Evolutionary conservation across 352 stramenopile genomes (phyloP).

Genomic region (Phytopythium cucurbitacearum): DNA sequence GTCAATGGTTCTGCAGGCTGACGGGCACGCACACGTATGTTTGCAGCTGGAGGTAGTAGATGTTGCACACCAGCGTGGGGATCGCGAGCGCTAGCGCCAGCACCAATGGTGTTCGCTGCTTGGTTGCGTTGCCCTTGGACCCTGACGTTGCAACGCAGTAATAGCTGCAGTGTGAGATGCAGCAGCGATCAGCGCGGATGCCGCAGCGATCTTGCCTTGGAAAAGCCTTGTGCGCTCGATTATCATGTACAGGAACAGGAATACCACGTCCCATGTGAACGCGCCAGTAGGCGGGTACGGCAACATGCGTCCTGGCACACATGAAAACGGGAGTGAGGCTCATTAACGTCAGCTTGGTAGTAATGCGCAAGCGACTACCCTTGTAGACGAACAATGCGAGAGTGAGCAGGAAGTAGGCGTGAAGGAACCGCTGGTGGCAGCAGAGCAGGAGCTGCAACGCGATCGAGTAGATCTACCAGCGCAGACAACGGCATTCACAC

Average conservation of each 20-base stretch:
- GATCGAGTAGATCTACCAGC: conserved; percentile 32
- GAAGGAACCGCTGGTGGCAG: conserved; percentile 62
- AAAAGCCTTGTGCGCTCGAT: conserved; percentile 64
- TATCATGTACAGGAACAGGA: conserved; percentile 55
- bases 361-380: conserved; percentile 14
- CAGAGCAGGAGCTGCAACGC: conserved; percentile 69
- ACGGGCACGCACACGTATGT: conserved; percentile 55
- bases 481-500: conserved; percentile 3
- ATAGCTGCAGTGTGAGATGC: neutral
- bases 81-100: conserved; percentile 49
- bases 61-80: conserved; percentile 56
- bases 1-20: too few relatives aligned
- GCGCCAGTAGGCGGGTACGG: conserved; percentile 41
- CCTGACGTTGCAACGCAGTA: conserved; percentile 13
- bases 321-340: neutral
- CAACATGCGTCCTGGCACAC: conserved; percentile 35
- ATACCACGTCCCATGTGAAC: conserved; percentile 53
- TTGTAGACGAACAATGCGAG: conserved; percentile 74
- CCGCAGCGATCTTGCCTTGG: conserved; percentile 30
- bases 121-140: conserved; percentile 83
- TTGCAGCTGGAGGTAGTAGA: conserved; percentile 74
- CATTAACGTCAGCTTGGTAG: neutral
- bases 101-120: conserved; percentile 49
- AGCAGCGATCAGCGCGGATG: too few relatives aligned
- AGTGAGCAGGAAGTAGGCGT: conserved; percentile 47